Base-by-base conservation (phyloP, 768 basidiomycete genomes). In the Agrocybe praecox region DNA sequence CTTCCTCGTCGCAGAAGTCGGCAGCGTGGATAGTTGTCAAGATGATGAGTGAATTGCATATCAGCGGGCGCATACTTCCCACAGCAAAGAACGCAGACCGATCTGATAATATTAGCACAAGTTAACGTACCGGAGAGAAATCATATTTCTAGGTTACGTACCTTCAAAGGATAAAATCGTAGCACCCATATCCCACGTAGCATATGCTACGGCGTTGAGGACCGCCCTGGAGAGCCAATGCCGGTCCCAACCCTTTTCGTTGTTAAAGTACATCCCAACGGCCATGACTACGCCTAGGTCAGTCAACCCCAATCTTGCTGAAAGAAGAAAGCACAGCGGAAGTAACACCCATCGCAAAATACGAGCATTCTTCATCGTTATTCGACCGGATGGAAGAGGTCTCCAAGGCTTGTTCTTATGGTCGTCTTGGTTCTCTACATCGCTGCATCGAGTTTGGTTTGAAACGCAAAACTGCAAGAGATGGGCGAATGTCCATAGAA, bases 401-500 rank as follows among this genome's bases (percentile, higher is more conserved):
- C 54, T 49, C 54, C 54, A 55, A 5, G 54, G 54, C 22, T 55
- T 55, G 23, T 55, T 55, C n/a, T 49, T 36, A 10, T 34, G 21
- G 21, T 55, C 54, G 17, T 55, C 54, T 43, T 55, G 47, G 17
- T 34, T 46, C 19, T 55, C 46, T 15, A 26, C 54, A 26, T 55
- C 54, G 2, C 33, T 33, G 10, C 46, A 36, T 19, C 47, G 22
- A 49, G 46, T 55, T 49, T 55, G 54, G 40, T 55, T 55, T 7
- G 54, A 55, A 15, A 55, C 40, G 33, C 54, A 55, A 21, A 49
- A 55, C 33, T 55, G 54, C 18, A 55, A 36, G 21, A 55, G 46
- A 26, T 55, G 54, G 23, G 42, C 32, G 5, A 40, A 29, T 2
- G 34, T 33, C 34, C 46, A 55, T 8, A 36, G 36, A 23, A 42